Base-by-base conservation (phyloP, 192 early-diverging fungal species). In the Rhizophagus clarus region DNA sequence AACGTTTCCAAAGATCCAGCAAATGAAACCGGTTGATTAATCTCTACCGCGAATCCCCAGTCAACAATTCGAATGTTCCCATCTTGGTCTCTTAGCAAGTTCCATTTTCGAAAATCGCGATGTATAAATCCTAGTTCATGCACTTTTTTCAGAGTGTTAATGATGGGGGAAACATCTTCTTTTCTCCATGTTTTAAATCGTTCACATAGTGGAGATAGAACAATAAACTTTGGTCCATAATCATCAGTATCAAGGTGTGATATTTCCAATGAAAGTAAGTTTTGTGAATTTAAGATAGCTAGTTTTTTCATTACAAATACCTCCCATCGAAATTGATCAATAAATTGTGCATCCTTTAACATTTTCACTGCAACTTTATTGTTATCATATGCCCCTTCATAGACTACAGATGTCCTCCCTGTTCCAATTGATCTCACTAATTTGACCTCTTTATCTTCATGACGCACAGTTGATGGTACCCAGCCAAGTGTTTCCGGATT, bases 41-140 rank as follows among this genome's bases (percentile, higher is more conserved):
- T 32, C 8, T 69, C 31, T 11, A 70, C 68, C 37, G 8, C 34
- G 40, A 40, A 70, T 70, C 32, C 32, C 68, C 67, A 69, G 20
- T 69, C 67, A 4, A 15, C 67, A 12, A 69, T 40, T 1, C 31
- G 31, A 34, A 69, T 15, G 8, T 14, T 70, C 2, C 14, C 12
- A 70, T 70, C 34, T n/a, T 42, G 2, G n/a, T 70, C 68, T 70
- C 22, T 70, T 40, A 70, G 32, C 20, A 70, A 10, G n/a, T 70
- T 70, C 12, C 34, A 70, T 70, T 70, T 70, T 37, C 34, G 8
- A 70, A 70, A 42, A 42, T 70, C 68, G 6, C 34, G 12, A 42
- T 70, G 67, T 42, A 70, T 32, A 0, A 70, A n/a, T n/a, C 32
- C 32, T 20, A 40, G 2, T 11, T 32, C 12, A 12, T 40, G 34